Evolutionary conservation across 306 rosid species (phyloP).

Genomic region (Sicyos edulis): DNA sequence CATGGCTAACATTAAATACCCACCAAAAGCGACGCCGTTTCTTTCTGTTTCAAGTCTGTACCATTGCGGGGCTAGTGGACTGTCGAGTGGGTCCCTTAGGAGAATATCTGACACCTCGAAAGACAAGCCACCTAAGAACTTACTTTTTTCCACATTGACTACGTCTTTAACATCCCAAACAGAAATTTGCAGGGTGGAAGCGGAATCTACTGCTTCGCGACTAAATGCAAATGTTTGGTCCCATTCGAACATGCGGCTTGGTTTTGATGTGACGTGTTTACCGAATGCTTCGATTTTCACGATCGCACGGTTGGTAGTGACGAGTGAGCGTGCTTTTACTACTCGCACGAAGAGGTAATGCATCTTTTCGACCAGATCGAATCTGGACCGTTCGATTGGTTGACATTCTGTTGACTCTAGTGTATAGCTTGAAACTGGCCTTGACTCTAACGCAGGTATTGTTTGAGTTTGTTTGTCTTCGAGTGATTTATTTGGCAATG

Average conservation of each 20-base stretch:
- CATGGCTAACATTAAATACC: constrained; percentile 86
- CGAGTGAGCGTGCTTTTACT: constrained; percentile 61
- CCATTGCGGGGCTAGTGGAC: constrained; percentile 90
- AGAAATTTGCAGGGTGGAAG: constrained; percentile 58
- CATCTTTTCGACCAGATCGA: constrained; percentile 92
- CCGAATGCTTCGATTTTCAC: constrained; percentile 49
- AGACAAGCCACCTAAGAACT: constrained; percentile 66
- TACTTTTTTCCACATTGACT: constrained; percentile 25
- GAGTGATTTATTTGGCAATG: not conserved
- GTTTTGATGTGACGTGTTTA: constrained; percentile 39
- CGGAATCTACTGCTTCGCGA: constrained; percentile 53
- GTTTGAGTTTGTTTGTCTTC: not conserved
- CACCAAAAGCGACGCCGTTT: constrained; percentile 47
- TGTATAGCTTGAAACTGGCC: constrained; percentile 26
- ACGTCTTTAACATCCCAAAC: constrained; percentile 41
- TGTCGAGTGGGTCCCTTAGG: constrained; percentile 74
- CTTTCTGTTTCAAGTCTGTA: constrained; percentile 74
- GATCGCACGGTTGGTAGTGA: constrained; percentile 44
- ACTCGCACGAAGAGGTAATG: constrained; percentile 71
- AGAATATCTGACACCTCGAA: constrained; percentile 75
- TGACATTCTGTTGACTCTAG: constrained; percentile 36
- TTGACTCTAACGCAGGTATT: constrained; percentile 15
- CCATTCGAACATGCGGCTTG: constrained; percentile 65
- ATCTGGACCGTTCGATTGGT: constrained; percentile 49
- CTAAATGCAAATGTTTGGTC: constrained; percentile 82